Percentiles rank a stretch among this genome's conserved stretches.
phyloP scores from a whole-genome alignment of 2,329 filamentous ascomycete genomes.

The Epichloe aotearoae region DNA sequence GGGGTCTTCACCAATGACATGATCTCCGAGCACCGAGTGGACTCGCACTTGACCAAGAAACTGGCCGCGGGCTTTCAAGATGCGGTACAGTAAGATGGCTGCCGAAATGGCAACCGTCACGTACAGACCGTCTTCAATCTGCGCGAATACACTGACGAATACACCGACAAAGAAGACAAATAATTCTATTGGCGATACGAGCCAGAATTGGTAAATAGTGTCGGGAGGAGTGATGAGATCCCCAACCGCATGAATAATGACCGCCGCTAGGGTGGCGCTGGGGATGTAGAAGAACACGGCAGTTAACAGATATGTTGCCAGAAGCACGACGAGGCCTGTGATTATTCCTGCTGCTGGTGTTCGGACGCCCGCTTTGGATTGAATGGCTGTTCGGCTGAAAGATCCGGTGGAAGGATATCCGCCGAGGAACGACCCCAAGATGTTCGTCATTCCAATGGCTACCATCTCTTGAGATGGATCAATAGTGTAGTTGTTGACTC shows the following conservation, averaged over 20 bases:
- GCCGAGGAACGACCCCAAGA: constrained; percentile 83
- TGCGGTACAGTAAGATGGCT: constrained; percentile 68
- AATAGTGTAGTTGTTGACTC: constrained; percentile 92
- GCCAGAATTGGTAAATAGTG: constrained; percentile 90
- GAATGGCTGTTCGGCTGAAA: constrained; percentile 92
- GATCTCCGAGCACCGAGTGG: constrained; percentile 70
- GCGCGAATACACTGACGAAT: constrained; percentile 73
- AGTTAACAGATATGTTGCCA: constrained; percentile 81
- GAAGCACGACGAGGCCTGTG: constrained; percentile 69
- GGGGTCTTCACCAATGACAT: constrained; percentile 51
- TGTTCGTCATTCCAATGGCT: constrained; percentile 80
- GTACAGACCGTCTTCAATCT: constrained; percentile 89
- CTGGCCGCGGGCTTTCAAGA: constrained; percentile 67
- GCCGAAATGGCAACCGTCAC: constrained; percentile 66
- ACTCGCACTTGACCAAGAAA: constrained; percentile 60
- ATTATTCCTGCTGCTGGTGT: constrained; percentile 85
- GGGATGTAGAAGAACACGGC: constrained; percentile 92
- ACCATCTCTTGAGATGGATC: constrained; percentile 93
- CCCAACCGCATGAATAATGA: constrained; percentile 92
- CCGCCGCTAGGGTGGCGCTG: constrained; percentile 62
- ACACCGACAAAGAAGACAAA: constrained; percentile 90
- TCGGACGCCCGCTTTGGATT: constrained; percentile 88
- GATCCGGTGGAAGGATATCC: constrained; percentile 89
- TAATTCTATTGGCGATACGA: constrained; percentile 78
- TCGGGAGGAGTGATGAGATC: constrained; percentile 87